Conservation (phyloP, 2,329 filamentous ascomycete species). For the Fusarium stilboides region DNA sequence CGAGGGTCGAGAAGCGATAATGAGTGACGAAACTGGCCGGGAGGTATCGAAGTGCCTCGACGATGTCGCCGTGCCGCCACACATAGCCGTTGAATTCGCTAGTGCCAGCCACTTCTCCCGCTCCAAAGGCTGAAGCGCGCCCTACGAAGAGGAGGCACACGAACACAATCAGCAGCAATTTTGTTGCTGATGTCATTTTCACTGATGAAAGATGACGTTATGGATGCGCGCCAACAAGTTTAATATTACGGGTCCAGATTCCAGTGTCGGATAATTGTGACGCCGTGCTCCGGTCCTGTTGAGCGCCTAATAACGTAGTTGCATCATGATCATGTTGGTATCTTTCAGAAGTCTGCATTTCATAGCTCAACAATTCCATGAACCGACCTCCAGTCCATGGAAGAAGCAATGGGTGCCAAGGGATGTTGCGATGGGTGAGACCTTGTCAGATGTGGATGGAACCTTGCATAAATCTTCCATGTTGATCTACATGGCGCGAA, state of each 20-base stretch:
- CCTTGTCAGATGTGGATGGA: too few species aligned
- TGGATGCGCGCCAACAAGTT: neutral
- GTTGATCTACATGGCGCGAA: too few species aligned
- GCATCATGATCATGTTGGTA: neutral
- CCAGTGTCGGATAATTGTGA: constrained; percentile 4
- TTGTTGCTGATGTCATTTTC: constrained; percentile 39
- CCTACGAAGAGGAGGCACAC: constrained; percentile 50
- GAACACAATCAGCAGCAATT: constrained; percentile 38
- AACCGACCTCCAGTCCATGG: too few species aligned
- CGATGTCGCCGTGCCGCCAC: constrained; percentile 60
- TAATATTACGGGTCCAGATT: neutral
- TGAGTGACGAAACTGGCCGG: constrained; percentile 57
- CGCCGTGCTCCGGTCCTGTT: neutral
- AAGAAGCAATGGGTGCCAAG: too few species aligned
- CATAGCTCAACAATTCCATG: too few species aligned
- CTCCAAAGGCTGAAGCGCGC: constrained; percentile 56
- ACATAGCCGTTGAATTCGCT: constrained; percentile 60
- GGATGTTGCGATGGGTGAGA: too few species aligned
- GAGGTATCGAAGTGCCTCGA: constrained; percentile 56
- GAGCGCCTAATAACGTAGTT: too few species aligned
- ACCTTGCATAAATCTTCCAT: too few species aligned
- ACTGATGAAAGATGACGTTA: constrained; percentile 31
- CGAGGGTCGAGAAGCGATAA: constrained; percentile 57
- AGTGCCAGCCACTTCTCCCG: constrained; percentile 55
- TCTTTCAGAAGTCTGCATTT: neutral